Evolutionary conservation across 495 filamentous ascomycete species (phyloP).

Genomic region (Chaetomium fimeti): DNA sequence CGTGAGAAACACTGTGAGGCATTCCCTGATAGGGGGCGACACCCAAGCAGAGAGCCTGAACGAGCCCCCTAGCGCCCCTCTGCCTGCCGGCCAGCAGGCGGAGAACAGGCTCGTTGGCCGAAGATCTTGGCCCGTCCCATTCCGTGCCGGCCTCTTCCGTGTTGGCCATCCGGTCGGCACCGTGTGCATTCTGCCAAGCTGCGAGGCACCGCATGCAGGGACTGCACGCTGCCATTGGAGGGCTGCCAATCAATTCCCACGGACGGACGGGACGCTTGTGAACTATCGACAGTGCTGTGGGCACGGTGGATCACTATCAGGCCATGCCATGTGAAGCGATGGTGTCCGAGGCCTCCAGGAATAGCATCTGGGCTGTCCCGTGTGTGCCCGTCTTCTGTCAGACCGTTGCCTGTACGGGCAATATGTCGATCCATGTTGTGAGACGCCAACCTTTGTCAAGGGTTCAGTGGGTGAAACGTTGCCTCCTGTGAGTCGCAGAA

Average conservation of each 20-base stretch:
- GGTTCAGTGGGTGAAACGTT: constrained; percentile 7
- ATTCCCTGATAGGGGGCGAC: background rate
- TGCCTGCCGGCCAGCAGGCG: constrained; percentile 3
- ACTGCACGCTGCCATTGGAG: constrained; percentile 9
- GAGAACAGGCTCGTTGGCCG: constrained; percentile 16
- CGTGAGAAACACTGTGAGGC: background rate
- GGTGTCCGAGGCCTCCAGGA: background rate
- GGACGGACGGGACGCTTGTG: background rate
- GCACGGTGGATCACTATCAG: constrained; percentile 13
- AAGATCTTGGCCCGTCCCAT: constrained; percentile 19
- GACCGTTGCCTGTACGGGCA: background rate
- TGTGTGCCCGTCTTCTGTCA: background rate
- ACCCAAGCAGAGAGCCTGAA: background rate
- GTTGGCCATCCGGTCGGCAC: background rate
- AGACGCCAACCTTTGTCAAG: background rate
- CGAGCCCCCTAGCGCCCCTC: background rate
- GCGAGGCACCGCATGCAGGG: constrained; percentile 3
- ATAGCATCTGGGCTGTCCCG: background rate
- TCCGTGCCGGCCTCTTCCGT: constrained; percentile 5
- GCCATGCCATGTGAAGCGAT: constrained; percentile 14
- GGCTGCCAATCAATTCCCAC: background rate
- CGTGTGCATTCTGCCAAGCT: constrained; percentile 8
- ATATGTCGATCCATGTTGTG: constrained; percentile 9
- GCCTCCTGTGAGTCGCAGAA: background rate
- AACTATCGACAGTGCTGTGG: constrained; percentile 9